phyloP scores from a whole-genome alignment of 108 stramenopile species.

The Discostella stelligeroides region DNA sequence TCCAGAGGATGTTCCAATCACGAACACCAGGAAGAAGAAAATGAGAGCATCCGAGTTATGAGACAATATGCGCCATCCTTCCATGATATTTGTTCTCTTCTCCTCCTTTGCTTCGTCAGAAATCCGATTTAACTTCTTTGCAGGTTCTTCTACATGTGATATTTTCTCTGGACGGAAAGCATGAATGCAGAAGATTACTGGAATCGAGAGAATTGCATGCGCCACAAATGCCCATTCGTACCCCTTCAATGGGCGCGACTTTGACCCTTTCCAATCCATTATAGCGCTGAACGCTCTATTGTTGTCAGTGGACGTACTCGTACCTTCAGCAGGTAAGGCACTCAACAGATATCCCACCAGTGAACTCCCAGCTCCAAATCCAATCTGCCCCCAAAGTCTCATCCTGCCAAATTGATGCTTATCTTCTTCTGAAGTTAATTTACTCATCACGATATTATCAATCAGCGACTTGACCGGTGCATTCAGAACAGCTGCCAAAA shows the following conservation, averaged over 20 bases:
- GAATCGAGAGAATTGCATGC: conserved; percentile 73
- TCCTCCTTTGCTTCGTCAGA: not conserved
- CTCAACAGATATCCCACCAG: conserved; percentile 56
- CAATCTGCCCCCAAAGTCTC: conserved; percentile 94
- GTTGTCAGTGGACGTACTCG: no score
- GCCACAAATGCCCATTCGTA: conserved; percentile 76
- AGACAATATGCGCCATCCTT: conserved; percentile 73
- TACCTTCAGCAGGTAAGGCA: conserved; percentile 23
- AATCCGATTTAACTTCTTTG: not conserved
- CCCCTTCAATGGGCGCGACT: conserved; percentile 51
- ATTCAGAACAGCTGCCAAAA: conserved; percentile 89
- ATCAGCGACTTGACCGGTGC: conserved; percentile 94
- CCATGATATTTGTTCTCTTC: conserved; percentile 53
- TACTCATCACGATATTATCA: conserved; percentile 88
- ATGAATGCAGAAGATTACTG: conserved; percentile 70
- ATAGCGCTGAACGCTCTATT: no score
- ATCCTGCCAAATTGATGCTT: conserved; percentile 83
- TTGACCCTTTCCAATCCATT: no score
- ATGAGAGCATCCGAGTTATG: conserved; percentile 87
- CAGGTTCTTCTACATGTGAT: conserved; percentile 1
- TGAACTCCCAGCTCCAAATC: conserved; percentile 90
- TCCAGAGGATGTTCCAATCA: conserved; percentile 88
- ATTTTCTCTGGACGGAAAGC: conserved; percentile 62
- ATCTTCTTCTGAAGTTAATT: conserved; percentile 56
- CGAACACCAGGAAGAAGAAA: conserved; percentile 88